Evolutionary conservation across 257 asterid genomes (phyloP).

Genomic region (Nemophila menziesii): DNA sequence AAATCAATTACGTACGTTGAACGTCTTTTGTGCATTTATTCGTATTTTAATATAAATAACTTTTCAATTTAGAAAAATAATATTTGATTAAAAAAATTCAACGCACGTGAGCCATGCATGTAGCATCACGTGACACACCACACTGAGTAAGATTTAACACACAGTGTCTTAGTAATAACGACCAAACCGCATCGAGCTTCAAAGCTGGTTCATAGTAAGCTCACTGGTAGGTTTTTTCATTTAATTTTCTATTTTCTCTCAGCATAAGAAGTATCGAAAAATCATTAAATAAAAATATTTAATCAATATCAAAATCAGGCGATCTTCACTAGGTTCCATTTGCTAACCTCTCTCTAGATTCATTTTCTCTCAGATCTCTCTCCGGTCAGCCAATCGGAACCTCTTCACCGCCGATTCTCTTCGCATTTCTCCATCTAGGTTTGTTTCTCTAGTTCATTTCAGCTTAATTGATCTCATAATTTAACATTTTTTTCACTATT

Average conservation of each 20-base stretch:
- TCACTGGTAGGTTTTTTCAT: background rate
- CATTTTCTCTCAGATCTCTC: background rate
- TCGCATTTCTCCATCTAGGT: background rate
- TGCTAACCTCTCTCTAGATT: background rate
- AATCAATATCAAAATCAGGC: background rate
- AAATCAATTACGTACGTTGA: too few species aligned
- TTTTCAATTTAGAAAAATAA: too few species aligned
- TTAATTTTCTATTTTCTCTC: background rate
- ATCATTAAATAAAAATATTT: too few species aligned
- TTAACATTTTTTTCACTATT: too few species aligned
- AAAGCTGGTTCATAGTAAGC: background rate
- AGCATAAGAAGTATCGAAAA: background rate
- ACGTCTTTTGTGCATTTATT: too few species aligned
- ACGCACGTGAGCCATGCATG: too few species aligned
- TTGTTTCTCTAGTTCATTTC: background rate
- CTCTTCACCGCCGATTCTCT: background rate
- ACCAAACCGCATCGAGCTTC: background rate
- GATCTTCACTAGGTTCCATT: background rate
- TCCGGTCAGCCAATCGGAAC: too few species aligned
- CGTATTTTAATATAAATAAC: too few species aligned
- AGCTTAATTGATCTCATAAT: background rate
- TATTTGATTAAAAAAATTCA: too few species aligned
- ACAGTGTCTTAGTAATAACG: background rate
- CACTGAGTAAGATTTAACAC: background rate
- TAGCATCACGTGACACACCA: too few species aligned